Percentiles rank a stretch among this genome's conserved stretches.
Evolutionary conservation across 108 stramenopile genomes (phyloP).

Genomic region (Nannochloropsis oceanica): DNA sequence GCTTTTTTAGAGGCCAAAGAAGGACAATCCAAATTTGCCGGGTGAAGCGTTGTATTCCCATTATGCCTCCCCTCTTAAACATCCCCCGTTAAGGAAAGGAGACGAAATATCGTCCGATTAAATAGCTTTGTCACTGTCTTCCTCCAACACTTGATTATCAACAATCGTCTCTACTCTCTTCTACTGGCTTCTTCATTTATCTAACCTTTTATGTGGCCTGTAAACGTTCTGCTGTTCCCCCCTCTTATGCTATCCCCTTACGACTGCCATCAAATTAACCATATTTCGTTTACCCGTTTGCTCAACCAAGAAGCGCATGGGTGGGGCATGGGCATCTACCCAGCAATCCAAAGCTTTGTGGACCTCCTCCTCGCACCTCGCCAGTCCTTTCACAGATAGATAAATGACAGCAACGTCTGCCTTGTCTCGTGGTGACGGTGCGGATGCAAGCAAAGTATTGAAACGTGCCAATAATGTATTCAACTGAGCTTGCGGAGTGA

Average conservation of each 20-base stretch:
- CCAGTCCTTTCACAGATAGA: background rate
- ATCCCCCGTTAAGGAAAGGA: too few species aligned
- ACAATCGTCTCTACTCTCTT: too few species aligned
- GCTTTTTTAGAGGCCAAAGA: too few species aligned
- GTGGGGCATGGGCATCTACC: background rate
- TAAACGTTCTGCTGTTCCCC: too few species aligned
- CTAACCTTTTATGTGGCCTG: too few species aligned
- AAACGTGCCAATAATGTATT: background rate
- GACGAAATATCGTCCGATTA: too few species aligned
- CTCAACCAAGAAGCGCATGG: background rate
- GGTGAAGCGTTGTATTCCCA: too few species aligned
- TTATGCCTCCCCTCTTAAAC: too few species aligned
- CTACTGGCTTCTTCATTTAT: too few species aligned
- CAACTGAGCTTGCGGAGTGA: background rate
- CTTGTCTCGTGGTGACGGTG: background rate
- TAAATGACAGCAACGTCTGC: background rate
- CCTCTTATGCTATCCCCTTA: background rate
- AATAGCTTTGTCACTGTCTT: too few species aligned
- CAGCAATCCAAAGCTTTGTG: background rate
- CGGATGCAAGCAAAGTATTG: background rate
- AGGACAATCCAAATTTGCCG: too few species aligned
- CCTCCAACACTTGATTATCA: too few species aligned
- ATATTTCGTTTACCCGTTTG: background rate
- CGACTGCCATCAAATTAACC: background rate
- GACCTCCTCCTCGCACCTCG: background rate